Conservation (phyloP, 169 alveolate genomes). For the Plasmodium relictum region DNA sequence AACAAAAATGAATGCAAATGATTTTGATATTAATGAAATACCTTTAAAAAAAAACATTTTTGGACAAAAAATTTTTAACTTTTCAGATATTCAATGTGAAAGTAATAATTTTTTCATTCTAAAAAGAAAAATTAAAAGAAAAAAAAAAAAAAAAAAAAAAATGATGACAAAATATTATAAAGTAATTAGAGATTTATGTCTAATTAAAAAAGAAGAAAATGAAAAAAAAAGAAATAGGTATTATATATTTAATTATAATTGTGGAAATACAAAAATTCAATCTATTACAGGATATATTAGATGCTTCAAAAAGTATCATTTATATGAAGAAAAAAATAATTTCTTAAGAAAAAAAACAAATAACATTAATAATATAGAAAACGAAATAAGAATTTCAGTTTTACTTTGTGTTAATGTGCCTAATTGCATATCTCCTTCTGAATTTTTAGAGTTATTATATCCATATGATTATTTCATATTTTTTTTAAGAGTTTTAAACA, state of each 20-base stretch:
- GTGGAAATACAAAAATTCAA: constrained; percentile 72
- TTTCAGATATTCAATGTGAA: constrained; percentile 15
- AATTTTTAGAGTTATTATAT: constrained; percentile 42
- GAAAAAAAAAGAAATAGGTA: constrained; percentile 21
- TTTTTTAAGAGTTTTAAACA: constrained; percentile 67
- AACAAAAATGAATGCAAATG: background rate
- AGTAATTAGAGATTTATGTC: constrained; percentile 23
- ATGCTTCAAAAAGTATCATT: constrained; percentile 21
- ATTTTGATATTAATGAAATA: background rate
- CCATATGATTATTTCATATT: constrained; percentile 63
- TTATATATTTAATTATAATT: constrained; percentile 40
- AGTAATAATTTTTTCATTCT: constrained; percentile 16
- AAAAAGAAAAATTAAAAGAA: constrained; percentile 34
- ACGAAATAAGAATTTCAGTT: constrained; percentile 10
- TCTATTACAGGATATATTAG: constrained; percentile 50
- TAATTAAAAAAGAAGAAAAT: constrained; percentile 10
- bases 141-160: constrained; percentile 53
- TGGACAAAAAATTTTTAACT: constrained; percentile 1
- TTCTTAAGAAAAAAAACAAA: background rate
- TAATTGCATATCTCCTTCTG: constrained; percentile 68
- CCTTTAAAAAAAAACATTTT: background rate
- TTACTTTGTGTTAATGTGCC: constrained; percentile 59
- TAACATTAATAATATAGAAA: background rate
- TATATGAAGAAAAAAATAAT: constrained; percentile 19
- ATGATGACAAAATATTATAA: constrained; percentile 39